Base-by-base conservation (phyloP, 768 basidiomycete genomes). In the Clitopilus passeckerianus region DNA sequence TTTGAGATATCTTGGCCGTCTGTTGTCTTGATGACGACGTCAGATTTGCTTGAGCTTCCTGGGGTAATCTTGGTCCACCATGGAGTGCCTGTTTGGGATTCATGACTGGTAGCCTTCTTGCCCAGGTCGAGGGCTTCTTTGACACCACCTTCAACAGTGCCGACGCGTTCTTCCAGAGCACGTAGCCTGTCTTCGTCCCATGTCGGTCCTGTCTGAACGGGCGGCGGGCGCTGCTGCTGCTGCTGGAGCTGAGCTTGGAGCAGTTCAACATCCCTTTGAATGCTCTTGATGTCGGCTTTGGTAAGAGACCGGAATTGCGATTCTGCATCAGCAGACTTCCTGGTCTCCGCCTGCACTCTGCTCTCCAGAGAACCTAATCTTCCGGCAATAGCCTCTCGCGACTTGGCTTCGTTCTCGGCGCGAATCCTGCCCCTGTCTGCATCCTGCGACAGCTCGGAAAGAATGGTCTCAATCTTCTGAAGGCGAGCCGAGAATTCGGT, bases 51-150 rank as follows among this genome's bases (percentile, higher is more conserved):
- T 7, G 62, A 64, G 23, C 74, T 72, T 27, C 75, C 77, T 0
- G 83, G 75, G 14, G 79, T 78, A 12, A 86, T 70, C 67, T 88
- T 90, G 71, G 78, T 81, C 88, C 87, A 89, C 90, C 90, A 91
- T 4, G 82, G 80, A n/a, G 78, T 70, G 12, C 73, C 77, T 34
- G 73, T 20, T 18, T 50, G 46, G 5, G 46, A n/a, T 50, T 50
- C 67, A n/a, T 54, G 60, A 22, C 74, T 72, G 3, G 72, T 60
- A 3, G 73, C 69, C 52, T 70, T 77, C 74, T 83, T 88, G 10
- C 85, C 80, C 3, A 84, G 64, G 55, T 91, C 90, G n/a, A 91
- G 65, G 0, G 88, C 87, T 57, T 91, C 89, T 70, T 84, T 84
- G 54, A 90, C 79, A 1, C 79, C 81, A 30, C 84, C 81, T 69